These are phyloP conservation scores for Zychaea mexicana DNA, from an alignment of 371 early-diverging fungal genomes.

Conservation along the genomic window DNA sequence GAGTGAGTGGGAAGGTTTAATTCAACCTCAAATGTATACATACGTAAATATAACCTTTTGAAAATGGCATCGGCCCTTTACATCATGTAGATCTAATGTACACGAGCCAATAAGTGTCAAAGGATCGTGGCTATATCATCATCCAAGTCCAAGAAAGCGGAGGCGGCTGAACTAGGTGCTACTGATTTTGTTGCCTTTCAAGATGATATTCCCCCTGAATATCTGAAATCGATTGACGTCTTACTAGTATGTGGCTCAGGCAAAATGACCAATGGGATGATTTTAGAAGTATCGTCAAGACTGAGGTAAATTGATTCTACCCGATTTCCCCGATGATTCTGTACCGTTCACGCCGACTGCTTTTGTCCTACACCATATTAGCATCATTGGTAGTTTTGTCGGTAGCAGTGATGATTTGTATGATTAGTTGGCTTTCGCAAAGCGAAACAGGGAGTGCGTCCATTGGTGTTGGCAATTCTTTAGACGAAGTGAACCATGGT, in stretches of 20 bases:
- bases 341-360: slow-evolving; percentile 38
- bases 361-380: slow-evolving; percentile 54
- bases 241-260: slow-evolving; percentile 61
- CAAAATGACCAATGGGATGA: slow-evolving; percentile 51
- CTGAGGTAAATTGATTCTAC: slow-evolving; percentile 58
- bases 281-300: slow-evolving; percentile 50
- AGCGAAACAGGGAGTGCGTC: slow-evolving; percentile 64
- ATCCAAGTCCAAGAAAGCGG: slow-evolving; percentile 64
- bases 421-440: slow-evolving; percentile 75
- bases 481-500: slow-evolving; percentile 68
- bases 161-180: slow-evolving; percentile 74
- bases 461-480: slow-evolving; percentile 61
- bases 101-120: slow-evolving; percentile 57
- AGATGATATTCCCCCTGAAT: slow-evolving; percentile 11
- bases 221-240: slow-evolving; percentile 41
- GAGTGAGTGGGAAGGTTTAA: background rate
- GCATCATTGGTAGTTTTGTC: slow-evolving; percentile 70
- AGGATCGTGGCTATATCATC: slow-evolving; percentile 73
- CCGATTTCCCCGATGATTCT: slow-evolving; percentile 68
- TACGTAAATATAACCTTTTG: no score
- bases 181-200: slow-evolving; percentile 33
- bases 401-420: slow-evolving; percentile 58
- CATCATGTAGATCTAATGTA: slow-evolving; percentile 57
- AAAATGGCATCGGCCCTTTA: background rate
- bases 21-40: background rate